These are phyloP conservation scores for Cercophora sp. DNA, from an alignment of 495 filamentous ascomycete species.

Conservation along the genomic window DNA sequence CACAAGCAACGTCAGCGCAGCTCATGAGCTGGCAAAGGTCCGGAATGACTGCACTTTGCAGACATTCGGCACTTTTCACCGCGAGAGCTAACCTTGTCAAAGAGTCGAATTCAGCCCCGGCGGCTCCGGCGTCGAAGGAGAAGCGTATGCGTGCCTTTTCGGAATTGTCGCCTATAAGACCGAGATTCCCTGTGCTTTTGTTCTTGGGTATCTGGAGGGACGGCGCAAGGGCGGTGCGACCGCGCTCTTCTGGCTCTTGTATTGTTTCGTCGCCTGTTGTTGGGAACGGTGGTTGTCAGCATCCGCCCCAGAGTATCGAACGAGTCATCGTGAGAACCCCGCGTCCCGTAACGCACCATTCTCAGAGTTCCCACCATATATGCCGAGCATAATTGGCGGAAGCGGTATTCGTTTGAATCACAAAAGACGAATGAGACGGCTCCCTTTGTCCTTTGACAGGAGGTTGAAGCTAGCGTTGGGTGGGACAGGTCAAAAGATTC, in stretches of 20 bases:
- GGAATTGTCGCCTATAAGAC: slow-evolving; percentile 37
- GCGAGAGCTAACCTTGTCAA: slow-evolving; percentile 45
- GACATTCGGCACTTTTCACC: background rate
- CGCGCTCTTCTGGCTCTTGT: slow-evolving; percentile 34
- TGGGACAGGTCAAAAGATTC: no score
- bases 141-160: slow-evolving; percentile 49
- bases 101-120: slow-evolving; percentile 47
- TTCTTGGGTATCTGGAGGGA: slow-evolving; percentile 57
- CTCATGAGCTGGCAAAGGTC: background rate
- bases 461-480: no score
- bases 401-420: slow-evolving; percentile 10
- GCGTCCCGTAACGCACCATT: slow-evolving; percentile 35
- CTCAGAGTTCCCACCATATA: slow-evolving; percentile 43
- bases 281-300: slow-evolving; percentile 17
- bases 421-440: slow-evolving; percentile 3
- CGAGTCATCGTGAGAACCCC: slow-evolving; percentile 7
- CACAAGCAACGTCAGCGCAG: slow-evolving; percentile 26
- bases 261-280: slow-evolving; percentile 40
- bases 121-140: slow-evolving; percentile 51
- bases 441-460: background rate
- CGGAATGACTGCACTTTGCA: slow-evolving; percentile 8
- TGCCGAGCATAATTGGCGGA: slow-evolving; percentile 46
- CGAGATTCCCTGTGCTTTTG: slow-evolving; percentile 59
- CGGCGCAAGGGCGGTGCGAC: slow-evolving; percentile 30
- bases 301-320: slow-evolving; percentile 1